These are phyloP conservation scores for Chrysosporium keratinophilum DNA, from an alignment of 2,329 filamentous ascomycete species.

Conservation along the genomic window DNA sequence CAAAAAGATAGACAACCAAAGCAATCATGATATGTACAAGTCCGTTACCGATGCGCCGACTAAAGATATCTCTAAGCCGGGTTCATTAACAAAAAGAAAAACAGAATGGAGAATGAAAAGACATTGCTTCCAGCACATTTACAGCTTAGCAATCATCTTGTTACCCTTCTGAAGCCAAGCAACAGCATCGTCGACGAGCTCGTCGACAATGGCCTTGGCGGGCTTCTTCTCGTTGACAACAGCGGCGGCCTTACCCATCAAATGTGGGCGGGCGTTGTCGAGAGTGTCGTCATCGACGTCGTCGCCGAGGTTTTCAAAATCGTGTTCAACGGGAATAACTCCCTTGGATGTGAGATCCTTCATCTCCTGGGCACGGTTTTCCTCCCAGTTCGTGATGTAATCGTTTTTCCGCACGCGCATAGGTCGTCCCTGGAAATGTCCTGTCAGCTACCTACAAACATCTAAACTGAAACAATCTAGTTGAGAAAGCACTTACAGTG, in stretches of 20 bases:
- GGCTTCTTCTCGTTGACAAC: conserved; percentile 87
- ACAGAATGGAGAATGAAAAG: not conserved
- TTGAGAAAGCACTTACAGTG: conserved; percentile 45
- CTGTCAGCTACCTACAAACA: not conserved
- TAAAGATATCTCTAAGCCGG: not conserved
- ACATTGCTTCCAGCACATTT: conserved; percentile 25
- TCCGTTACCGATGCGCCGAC: not conserved
- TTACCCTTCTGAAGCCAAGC: conserved; percentile 58
- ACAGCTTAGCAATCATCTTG: conserved; percentile 60
- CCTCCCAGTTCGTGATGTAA: conserved; percentile 95
- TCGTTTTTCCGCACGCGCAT: conserved; percentile 86
- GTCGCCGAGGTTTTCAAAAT: conserved; percentile 70
- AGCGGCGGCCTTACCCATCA: conserved; percentile 96
- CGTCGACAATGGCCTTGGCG: conserved; percentile 86
- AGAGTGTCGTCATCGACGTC: conserved; percentile 73
- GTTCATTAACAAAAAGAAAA: not conserved
- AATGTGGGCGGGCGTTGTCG: conserved; percentile 79
- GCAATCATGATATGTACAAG: conserved; percentile 4
- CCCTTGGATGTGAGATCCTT: conserved; percentile 84
- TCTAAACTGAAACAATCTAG: not conserved
- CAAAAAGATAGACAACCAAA: not conserved
- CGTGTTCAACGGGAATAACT: conserved; percentile 83
- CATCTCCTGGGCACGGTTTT: conserved; percentile 80
- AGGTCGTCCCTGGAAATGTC: conserved; percentile 55
- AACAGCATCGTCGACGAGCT: conserved; percentile 78